Base-by-base conservation (phyloP, 176 grass and related monocot species). In the Oryza officinalis region DNA sequence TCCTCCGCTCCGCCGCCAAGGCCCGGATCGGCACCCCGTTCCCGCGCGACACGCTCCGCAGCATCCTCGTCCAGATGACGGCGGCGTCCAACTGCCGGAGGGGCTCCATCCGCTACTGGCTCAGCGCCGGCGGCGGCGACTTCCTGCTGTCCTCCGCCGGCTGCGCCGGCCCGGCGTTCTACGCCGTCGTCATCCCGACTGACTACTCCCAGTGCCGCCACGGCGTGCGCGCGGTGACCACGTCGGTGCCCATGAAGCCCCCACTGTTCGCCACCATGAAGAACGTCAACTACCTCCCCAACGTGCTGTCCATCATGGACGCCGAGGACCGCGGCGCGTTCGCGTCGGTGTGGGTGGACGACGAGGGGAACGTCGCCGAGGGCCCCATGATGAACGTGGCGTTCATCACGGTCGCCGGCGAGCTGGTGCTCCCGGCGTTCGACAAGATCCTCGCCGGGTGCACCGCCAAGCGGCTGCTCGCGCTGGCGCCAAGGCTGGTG, bases 211-310 rank as follows among this genome's bases (percentile, higher is more conserved):
- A 92, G 80, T 89, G 82, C 73, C 92, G 89, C 79, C 37, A 87
- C 46, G 91, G 93, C 8, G 89, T 98, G 23, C 84, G 84, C 67
- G 87, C 91, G 11, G 89, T 98, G 10, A 98, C 96, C 17, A 75
- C 96, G 12, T 75, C 80, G 0, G 86, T 93, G 30, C 93, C 93
- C 15, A 98, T 98, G 96, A 98, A 98, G 89, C 96, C 96, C 49
- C 89, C 93, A 67, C 26, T 85, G 31, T 92, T 95, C 65, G 88
- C 96, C 2, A 98, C 96, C 0, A 76, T 77, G 38, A 98, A 98
- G 88, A 98, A 98, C 70, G 96, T 94, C 22, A 95, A 95, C 83
- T 98, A 98, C 81, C 91, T 98, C 15, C 96, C 93, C 23, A 98
- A 98, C 77, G 96, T 91, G 49, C 89, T 98, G 5, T 88, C 91